Conservation (phyloP, 768 basidiomycete genomes). For the Cyathus striatus region DNA sequence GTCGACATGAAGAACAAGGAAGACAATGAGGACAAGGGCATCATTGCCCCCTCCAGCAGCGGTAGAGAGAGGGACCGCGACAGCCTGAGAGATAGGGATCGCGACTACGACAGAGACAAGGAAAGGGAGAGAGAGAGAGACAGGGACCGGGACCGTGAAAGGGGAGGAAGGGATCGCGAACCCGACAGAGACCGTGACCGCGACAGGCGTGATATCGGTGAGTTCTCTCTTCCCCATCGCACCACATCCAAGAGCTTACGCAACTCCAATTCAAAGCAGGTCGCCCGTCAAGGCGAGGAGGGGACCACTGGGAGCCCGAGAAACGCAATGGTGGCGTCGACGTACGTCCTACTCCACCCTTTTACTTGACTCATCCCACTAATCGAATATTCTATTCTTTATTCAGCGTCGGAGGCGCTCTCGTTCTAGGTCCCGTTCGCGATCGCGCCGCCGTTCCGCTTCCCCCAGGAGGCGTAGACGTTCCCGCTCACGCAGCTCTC, state of each 20-base stretch:
- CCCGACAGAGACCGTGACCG: slow-evolving; percentile 25
- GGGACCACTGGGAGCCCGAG: slow-evolving; percentile 85
- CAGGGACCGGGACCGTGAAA: slow-evolving; percentile 34
- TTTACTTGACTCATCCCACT: neutral
- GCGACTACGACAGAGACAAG: slow-evolving; percentile 35
- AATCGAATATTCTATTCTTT: neutral
- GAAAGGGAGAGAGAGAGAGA: slow-evolving; percentile 39
- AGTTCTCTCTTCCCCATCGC: slow-evolving; percentile 8
- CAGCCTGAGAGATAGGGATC: slow-evolving; percentile 25
- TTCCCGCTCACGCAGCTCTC: slow-evolving; percentile 50
- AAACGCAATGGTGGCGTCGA: slow-evolving; percentile 70
- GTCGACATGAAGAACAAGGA: slow-evolving; percentile 81
- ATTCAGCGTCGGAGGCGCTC: slow-evolving; percentile 64
- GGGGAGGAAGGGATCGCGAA: slow-evolving; percentile 37
- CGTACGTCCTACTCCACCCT: slow-evolving; percentile 5
- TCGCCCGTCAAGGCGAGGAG: slow-evolving; percentile 36
- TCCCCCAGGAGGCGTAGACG: slow-evolving; percentile 64
- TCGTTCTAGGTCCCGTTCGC: slow-evolving; percentile 60
- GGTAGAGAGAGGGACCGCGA: slow-evolving; percentile 40
- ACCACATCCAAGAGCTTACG: neutral
- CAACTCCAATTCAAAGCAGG: slow-evolving; percentile 10
- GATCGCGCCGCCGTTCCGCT: slow-evolving; percentile 64
- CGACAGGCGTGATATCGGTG: slow-evolving; percentile 56
- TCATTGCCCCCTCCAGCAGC: slow-evolving; percentile 29
- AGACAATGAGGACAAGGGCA: slow-evolving; percentile 60